phyloP scores from a whole-genome alignment of 2,329 filamentous ascomycete genomes.

The Cytospora schulzeri region DNA sequence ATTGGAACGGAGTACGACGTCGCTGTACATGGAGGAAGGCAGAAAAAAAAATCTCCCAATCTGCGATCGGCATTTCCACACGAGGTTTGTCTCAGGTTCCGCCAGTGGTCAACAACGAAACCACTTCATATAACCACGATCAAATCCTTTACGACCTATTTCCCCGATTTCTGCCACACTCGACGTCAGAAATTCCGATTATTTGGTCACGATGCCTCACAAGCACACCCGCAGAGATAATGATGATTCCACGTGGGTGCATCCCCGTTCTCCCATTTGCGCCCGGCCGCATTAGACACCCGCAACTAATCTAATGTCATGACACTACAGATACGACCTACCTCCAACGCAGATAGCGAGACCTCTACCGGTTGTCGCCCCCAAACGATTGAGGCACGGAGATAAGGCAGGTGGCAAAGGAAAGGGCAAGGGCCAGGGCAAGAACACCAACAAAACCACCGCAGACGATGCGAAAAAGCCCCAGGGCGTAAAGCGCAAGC shows the following conservation, averaged over 20 bases:
- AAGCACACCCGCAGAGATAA: conserved; percentile 74
- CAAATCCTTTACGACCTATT: neutral
- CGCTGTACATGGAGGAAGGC: neutral
- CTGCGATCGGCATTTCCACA: conserved; percentile 17
- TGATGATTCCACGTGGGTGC: conserved; percentile 54
- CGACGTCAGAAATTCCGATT: neutral
- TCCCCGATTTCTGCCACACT: conserved; percentile 3
- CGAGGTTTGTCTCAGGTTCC: conserved; percentile 3
- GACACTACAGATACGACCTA: conserved; percentile 49
- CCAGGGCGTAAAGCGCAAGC: conserved; percentile 52
- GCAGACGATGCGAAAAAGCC: conserved; percentile 38
- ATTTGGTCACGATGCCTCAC: conserved; percentile 68
- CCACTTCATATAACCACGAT: neutral
- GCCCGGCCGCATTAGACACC: conserved; percentile 1
- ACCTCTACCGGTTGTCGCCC: conserved; percentile 50
- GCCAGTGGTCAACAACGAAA: conserved; percentile 9
- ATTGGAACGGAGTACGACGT: conserved; percentile 6
- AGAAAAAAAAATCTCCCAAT: conserved; percentile 18
- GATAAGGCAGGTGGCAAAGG: conserved; percentile 8
- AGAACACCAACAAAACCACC: conserved; percentile 32
- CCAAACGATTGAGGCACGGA: conserved; percentile 26
- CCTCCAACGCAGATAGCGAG: conserved; percentile 52
- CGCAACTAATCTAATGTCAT: conserved; percentile 6
- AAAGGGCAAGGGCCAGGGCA: conserved; percentile 42
- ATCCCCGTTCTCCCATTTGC: conserved; percentile 7